Percentiles rank a stretch among this genome's conserved stretches.
These are phyloP conservation scores for Ophiosphaerella herpotricha DNA, from an alignment of 2,329 filamentous ascomycete species.

Conservation along the genomic window DNA sequence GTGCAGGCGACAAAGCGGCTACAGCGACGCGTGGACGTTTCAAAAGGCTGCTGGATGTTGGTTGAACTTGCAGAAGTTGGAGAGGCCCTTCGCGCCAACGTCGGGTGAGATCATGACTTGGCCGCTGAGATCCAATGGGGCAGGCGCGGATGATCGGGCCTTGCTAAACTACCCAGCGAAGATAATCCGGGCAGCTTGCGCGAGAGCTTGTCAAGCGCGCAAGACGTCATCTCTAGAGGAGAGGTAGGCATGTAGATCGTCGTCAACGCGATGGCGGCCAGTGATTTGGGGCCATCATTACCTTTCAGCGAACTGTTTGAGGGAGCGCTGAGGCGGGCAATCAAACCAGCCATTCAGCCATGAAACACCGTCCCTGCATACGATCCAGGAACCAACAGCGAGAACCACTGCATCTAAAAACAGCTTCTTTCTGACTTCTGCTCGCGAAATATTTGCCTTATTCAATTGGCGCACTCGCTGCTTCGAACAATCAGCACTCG, in stretches of 20 bases:
- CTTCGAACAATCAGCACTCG: constrained; percentile 7
- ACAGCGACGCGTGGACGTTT: constrained; percentile 22
- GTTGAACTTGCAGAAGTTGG: constrained; percentile 9
- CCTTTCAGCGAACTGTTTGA: not conserved
- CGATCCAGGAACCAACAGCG: constrained; percentile 29
- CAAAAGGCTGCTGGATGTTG: constrained; percentile 21
- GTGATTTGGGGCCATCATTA: not conserved
- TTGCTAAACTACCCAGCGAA: constrained; percentile 12
- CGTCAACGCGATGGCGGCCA: too few species aligned
- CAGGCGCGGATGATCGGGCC: constrained; percentile 11
- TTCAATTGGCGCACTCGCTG: constrained; percentile 7
- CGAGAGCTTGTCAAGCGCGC: constrained; percentile 1
- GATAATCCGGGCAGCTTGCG: constrained; percentile 13
- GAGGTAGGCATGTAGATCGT: not conserved
- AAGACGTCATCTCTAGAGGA: constrained; percentile 14
- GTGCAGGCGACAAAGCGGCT: constrained; percentile 17
- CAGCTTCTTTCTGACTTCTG: constrained; percentile 17
- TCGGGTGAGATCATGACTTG: constrained; percentile 23
- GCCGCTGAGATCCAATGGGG: constrained; percentile 21
- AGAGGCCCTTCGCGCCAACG: constrained; percentile 10
- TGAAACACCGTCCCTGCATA: constrained; percentile 32
- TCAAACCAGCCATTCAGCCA: constrained; percentile 13
- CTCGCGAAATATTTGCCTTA: constrained; percentile 18
- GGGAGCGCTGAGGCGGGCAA: constrained; percentile 7
- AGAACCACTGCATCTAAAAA: constrained; percentile 26